phyloP scores from a whole-genome alignment of 2,329 filamentous ascomycete genomes.

The Colletotrichum coccodes region DNA sequence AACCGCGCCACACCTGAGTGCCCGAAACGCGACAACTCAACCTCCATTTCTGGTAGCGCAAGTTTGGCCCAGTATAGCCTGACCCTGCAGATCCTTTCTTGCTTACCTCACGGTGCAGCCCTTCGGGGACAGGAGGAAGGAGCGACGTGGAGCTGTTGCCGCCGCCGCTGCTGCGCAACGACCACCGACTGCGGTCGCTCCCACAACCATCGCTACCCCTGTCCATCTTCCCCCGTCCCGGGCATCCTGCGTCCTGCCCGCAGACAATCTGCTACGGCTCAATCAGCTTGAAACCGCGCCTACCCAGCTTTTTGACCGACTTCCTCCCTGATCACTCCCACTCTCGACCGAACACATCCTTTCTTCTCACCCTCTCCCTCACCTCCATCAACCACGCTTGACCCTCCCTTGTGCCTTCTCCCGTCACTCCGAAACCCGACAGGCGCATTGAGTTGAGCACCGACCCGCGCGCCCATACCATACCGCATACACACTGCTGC shows the following conservation, averaged over 20 bases:
- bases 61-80: not conserved
- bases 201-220: constrained; percentile 23
- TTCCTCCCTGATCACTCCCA: constrained; percentile 24
- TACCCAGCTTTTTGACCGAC: constrained; percentile 19
- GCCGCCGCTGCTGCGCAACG: constrained; percentile 12
- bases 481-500: not conserved
- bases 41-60: constrained; percentile 1
- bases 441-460: constrained; percentile 34
- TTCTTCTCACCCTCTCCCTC: constrained; percentile 14
- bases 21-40: constrained; percentile 24
- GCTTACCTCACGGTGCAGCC: not conserved
- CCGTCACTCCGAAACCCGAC: constrained; percentile 31
- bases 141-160: not conserved
- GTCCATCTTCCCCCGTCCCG: constrained; percentile 11
- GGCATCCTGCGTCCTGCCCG: constrained; percentile 16
- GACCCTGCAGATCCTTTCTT: not conserved
- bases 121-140: not conserved
- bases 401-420: constrained; percentile 1
- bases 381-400: not conserved
- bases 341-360: constrained; percentile 29
- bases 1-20: constrained; percentile 14
- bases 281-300: constrained; percentile 32
- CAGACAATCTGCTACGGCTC: constrained; percentile 31
- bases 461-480: constrained; percentile 22
- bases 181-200: not conserved